Percentiles rank a stretch among this genome's conserved stretches.
phyloP scores from a whole-genome alignment of 306 rosid species.

The Casuarina equisetifolia region DNA sequence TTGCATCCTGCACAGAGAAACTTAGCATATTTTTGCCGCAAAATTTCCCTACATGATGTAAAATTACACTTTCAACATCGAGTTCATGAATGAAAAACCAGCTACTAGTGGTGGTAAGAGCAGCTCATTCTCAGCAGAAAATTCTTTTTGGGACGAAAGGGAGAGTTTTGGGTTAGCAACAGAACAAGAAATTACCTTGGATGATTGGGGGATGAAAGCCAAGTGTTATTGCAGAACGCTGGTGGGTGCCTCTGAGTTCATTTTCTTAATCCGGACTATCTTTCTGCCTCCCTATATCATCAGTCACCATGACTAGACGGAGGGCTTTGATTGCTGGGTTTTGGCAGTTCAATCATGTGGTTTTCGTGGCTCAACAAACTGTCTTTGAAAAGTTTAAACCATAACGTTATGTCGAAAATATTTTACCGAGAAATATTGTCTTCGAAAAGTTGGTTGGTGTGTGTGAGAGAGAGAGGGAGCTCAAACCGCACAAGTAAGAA shows the following conservation, averaged over 20 bases:
- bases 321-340: conserved; percentile 25
- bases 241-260: neutral
- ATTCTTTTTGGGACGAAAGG: no score
- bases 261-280: conserved; percentile 7
- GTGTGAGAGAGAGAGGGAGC: no score
- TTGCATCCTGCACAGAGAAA: no score
- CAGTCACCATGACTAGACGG: conserved; percentile 18
- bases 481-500: no score
- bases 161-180: no score
- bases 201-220: conserved; percentile 27
- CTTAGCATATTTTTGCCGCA: no score
- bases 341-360: conserved; percentile 70
- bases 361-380: conserved; percentile 57
- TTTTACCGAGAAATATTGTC: no score
- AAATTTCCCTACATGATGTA: no score
- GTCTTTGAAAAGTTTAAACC: neutral
- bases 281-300: conserved; percentile 1
- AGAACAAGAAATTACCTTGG: conserved; percentile 24
- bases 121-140: no score
- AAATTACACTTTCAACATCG: no score
- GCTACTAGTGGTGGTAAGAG: neutral
- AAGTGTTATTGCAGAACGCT: neutral
- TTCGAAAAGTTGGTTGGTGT: no score
- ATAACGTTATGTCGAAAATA: no score
- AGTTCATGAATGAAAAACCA: neutral